Percentiles rank a stretch among this genome's conserved stretches.
Conservation (phyloP, 208 protist genomes). For the Phytomonas francai region DNA sequence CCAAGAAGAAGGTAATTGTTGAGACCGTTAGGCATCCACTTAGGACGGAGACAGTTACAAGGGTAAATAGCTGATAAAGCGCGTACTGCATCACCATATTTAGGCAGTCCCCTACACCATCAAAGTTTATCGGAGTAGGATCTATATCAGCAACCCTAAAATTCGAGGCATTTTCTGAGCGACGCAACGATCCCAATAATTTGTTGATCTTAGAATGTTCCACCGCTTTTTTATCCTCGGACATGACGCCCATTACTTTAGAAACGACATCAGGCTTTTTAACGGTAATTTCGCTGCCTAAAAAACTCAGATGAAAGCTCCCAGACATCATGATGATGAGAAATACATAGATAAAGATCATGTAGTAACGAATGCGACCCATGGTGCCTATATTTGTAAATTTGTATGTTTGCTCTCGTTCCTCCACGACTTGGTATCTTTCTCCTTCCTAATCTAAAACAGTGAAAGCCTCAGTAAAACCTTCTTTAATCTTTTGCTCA, state of each 20-base stretch:
- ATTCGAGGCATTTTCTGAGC: not conserved
- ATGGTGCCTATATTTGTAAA: not conserved
- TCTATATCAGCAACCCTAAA: not conserved
- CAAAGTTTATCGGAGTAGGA: not conserved
- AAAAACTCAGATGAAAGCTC: not conserved
- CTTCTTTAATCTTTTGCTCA: not conserved
- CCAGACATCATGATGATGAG: not conserved
- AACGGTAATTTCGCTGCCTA: not conserved
- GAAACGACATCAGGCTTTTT: not conserved
- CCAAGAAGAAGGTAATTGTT: slow-evolving; percentile 1
- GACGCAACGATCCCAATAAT: not conserved
- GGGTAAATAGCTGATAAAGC: not conserved
- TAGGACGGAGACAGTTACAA: not conserved
- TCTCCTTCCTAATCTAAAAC: not conserved
- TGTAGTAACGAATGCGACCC: not conserved
- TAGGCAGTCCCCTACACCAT: not conserved
- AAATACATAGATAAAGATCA: not conserved
- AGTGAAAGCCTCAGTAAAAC: not conserved
- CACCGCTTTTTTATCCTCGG: not conserved
- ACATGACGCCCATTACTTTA: not conserved
- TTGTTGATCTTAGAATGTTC: not conserved
- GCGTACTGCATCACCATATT: not conserved
- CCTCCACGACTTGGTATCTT: not conserved
- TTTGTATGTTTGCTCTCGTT: not conserved
- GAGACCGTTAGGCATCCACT: not conserved